Percentiles rank a stretch among this genome's conserved stretches.
phyloP scores from a whole-genome alignment of 2,329 filamentous ascomycete genomes.

The Xylariaceae sp. region DNA sequence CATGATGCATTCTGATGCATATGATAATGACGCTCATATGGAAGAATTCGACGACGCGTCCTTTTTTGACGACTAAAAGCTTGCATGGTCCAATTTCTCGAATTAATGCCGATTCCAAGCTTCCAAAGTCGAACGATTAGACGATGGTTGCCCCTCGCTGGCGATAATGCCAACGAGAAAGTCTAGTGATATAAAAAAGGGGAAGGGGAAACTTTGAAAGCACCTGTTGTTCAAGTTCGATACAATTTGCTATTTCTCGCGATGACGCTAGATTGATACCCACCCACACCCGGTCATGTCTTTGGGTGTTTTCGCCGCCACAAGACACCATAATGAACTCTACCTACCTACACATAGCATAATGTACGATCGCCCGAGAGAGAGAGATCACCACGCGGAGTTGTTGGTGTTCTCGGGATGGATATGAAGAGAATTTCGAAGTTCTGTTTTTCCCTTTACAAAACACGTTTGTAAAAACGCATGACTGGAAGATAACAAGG shows the following conservation, averaged over 20 bases:
- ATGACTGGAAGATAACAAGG: too few species aligned
- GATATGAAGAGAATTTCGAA: slow-evolving; percentile 7
- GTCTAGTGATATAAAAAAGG: background rate
- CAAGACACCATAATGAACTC: slow-evolving; percentile 17
- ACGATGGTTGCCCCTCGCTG: background rate
- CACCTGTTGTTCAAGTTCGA: slow-evolving; percentile 11
- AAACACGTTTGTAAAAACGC: too few species aligned
- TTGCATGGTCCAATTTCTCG: background rate
- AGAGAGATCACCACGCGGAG: background rate
- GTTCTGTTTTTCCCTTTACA: too few species aligned
- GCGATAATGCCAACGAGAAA: background rate
- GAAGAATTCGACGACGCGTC: slow-evolving; percentile 56
- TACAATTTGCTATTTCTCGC: slow-evolving; percentile 21
- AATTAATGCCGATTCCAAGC: too few species aligned
- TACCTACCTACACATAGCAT: slow-evolving; percentile 9
- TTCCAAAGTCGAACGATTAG: too few species aligned
- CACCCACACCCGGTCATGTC: slow-evolving; percentile 12
- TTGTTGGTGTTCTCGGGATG: slow-evolving; percentile 9
- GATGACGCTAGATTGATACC: slow-evolving; percentile 24
- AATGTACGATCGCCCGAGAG: slow-evolving; percentile 12
- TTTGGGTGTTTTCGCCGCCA: slow-evolving; percentile 11
- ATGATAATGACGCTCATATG: slow-evolving; percentile 57
- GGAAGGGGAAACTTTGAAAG: background rate
- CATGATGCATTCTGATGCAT: slow-evolving; percentile 54
- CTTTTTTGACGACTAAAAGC: slow-evolving; percentile 48